Evolutionary conservation across 1,284 basidiomycete genomes (phyloP).

Genomic region (Neonothopanus nambi): DNA sequence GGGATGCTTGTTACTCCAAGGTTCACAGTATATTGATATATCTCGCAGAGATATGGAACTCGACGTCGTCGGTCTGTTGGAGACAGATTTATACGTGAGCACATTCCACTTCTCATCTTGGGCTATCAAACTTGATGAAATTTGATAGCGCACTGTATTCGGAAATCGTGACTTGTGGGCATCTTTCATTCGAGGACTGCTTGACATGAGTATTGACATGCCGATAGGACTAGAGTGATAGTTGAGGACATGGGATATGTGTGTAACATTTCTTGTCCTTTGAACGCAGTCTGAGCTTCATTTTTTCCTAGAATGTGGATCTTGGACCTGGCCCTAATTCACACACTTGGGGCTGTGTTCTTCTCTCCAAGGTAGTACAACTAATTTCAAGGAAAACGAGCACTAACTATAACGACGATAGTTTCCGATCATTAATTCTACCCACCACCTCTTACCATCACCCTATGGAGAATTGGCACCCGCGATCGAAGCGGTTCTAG

Average conservation of each 20-base stretch:
- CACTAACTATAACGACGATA: slow-evolving; percentile 26
- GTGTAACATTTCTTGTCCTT: slow-evolving; percentile 27
- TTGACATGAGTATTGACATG: not conserved
- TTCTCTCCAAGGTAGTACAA: slow-evolving; percentile 71
- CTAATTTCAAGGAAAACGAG: slow-evolving; percentile 1
- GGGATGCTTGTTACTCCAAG: slow-evolving; percentile 22
- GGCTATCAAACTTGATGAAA: slow-evolving; percentile 1
- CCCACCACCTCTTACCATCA: slow-evolving; percentile 88
- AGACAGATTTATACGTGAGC: slow-evolving; percentile 84
- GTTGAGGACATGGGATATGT: slow-evolving; percentile 85
- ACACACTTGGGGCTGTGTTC: slow-evolving; percentile 89
- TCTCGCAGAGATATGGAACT: slow-evolving; percentile 71
- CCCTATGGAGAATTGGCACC: slow-evolving; percentile 90
- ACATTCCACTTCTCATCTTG: not conserved
- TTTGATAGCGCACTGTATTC: slow-evolving; percentile 73
- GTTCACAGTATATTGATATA: not conserved
- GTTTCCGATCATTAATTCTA: slow-evolving; percentile 91
- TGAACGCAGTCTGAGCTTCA: slow-evolving; percentile 10
- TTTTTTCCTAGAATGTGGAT: slow-evolving; percentile 59
- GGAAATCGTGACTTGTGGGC: slow-evolving; percentile 87
- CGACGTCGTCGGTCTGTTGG: slow-evolving; percentile 81
- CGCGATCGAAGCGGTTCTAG: slow-evolving; percentile 86
- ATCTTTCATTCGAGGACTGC: not conserved
- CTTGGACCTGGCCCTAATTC: slow-evolving; percentile 87
- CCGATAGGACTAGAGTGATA: slow-evolving; percentile 66